phyloP scores from a whole-genome alignment of 306 rosid species.

The Castanopsis chinensis region DNA sequence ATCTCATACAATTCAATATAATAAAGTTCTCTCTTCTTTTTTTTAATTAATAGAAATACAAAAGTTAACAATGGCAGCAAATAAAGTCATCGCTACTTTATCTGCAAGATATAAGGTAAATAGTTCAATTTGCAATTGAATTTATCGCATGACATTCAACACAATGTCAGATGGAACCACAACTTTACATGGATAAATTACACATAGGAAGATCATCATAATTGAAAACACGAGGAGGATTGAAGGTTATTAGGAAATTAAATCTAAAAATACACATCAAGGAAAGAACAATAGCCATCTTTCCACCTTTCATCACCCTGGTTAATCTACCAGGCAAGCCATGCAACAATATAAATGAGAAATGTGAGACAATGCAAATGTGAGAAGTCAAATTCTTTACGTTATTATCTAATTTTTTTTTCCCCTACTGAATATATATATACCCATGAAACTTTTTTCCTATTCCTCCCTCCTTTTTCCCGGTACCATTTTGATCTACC shows the following conservation, averaged over 20 bases:
- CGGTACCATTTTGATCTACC: constrained; percentile 26
- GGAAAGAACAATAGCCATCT: constrained; percentile 40
- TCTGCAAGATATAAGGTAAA: not conserved
- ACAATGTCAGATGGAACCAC: constrained; percentile 23
- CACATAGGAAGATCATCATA: constrained; percentile 33
- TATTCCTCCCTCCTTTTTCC: constrained; percentile 58
- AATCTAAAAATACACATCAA: constrained; percentile 24
- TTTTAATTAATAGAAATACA: no score
- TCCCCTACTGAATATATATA: constrained; percentile 37
- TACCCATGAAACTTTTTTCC: constrained; percentile 42
- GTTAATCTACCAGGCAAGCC: not conserved
- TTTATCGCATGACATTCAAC: constrained; percentile 15
- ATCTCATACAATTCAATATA: no score
- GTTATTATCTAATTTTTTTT: constrained; percentile 35
- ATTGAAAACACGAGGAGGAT: constrained; percentile 38
- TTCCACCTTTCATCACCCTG: constrained; percentile 32
- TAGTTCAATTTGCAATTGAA: not conserved
- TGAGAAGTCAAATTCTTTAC: constrained; percentile 40
- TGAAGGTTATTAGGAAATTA: constrained; percentile 33
- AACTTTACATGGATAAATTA: constrained; percentile 34
- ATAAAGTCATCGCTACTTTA: not conserved
- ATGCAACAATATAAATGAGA: constrained; percentile 22
- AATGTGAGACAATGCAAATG: constrained; percentile 39
- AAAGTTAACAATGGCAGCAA: not conserved
- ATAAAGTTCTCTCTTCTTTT: no score